Base-by-base conservation (phyloP, 2,329 filamentous ascomycete genomes). In the Madurella fahalii region DNA sequence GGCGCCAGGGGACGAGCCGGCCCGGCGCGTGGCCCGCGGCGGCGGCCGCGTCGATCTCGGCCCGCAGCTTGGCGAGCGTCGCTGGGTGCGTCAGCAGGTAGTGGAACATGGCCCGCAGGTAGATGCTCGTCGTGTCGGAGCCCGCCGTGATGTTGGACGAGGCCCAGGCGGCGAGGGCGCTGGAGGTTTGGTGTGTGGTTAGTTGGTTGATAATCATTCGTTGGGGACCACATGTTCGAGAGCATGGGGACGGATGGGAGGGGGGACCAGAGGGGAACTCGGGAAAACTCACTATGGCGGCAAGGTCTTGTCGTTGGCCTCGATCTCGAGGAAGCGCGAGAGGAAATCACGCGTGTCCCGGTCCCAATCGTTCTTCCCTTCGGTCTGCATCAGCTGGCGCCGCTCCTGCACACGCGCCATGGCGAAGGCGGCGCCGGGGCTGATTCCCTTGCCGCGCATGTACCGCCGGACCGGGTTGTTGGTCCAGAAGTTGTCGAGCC, bases 391-490 rank as follows among this genome's bases (percentile, higher is more conserved):
- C 13, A 52, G 41, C 13, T 48, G 46, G n/a, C 46, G 17, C 25
- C 49, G 50, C 17, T 59, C 53, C 42, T 20, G 39, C 2, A 56
- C 58, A 56, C 46, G 64, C 0, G 56, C 13, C 1, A 75, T 63
- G 0, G 76, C 74, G 57, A 78, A 73, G 9, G 68, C 63, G 0
- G 72, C 68, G 57, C 80, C 78, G 1, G 59, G 42, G 12, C 50
- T 53, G 20, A 12, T 43, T 3, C 25, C 25, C 18, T 39, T 45
- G 17, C 53, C 50, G 5, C 50, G 50, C 8, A 50, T 25, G 12
- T 53, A 41, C 3, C 40, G 31, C 5, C 34, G 25, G 25, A 25
- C 7, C 25, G 25, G 49, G 44, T 59, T 59, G 42, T 59, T 59
- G 39, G 37, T 42, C 50, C 45, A 53, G 15, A 54, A 12, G 16